Conservation (phyloP, 2,329 filamentous ascomycete genomes). For the Clonostachys rhizophaga region DNA sequence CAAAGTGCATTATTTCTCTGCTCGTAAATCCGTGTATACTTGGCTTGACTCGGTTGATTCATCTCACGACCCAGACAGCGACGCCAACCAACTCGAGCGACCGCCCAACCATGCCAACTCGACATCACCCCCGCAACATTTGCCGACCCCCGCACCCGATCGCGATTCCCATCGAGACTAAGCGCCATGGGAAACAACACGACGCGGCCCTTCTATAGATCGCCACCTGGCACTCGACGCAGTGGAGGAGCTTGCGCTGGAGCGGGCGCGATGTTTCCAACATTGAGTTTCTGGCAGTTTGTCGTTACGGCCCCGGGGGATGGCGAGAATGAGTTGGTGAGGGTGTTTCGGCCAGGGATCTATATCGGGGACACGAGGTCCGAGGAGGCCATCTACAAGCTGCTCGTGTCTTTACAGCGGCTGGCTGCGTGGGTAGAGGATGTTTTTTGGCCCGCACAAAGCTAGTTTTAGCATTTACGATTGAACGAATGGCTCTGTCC, state of each 20-base stretch:
- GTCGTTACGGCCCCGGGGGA: slow-evolving; percentile 6
- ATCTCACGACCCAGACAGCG: too few species aligned
- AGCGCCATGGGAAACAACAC: slow-evolving; percentile 5
- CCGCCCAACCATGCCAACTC: too few species aligned
- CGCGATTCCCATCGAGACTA: slow-evolving; percentile 11
- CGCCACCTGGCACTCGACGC: slow-evolving; percentile 10
- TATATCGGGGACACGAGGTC: slow-evolving; percentile 6
- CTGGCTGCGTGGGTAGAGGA: slow-evolving; percentile 5
- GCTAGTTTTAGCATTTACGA: background rate
- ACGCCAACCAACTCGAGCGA: too few species aligned
- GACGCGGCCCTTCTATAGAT: slow-evolving; percentile 9
- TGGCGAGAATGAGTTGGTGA: slow-evolving; percentile 2
- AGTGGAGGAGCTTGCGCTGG: slow-evolving; percentile 8
- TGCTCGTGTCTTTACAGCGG: slow-evolving; percentile 4
- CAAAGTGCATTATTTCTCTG: too few species aligned
- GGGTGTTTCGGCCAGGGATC: slow-evolving; percentile 1
- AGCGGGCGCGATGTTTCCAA: background rate
- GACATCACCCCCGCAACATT: too few species aligned
- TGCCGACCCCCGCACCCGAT: slow-evolving; percentile 4
- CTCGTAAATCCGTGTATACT: too few species aligned
- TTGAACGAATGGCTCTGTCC: too few species aligned
- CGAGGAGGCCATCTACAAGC: slow-evolving; percentile 6
- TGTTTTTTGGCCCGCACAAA: slow-evolving; percentile 6
- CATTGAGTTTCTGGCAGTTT: slow-evolving; percentile 11
- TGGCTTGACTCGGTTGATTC: too few species aligned